Evolutionary conservation across 495 filamentous ascomycete species (phyloP), one percentile per base, ranked within the genome.

Genomic region (Aspergillus sclerotioniger): DNA sequence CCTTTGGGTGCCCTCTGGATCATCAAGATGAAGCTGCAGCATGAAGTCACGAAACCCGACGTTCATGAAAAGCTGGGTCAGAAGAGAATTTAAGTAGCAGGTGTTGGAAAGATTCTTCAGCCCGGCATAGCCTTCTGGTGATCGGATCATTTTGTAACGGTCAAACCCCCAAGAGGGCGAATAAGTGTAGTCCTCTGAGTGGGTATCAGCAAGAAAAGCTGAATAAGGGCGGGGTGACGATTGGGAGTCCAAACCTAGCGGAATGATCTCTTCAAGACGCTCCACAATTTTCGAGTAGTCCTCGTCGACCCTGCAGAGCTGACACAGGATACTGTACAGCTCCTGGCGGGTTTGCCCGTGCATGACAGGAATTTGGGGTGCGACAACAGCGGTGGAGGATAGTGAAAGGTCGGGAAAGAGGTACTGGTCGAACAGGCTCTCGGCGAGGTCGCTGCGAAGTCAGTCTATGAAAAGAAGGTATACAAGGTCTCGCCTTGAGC

Each of bases 1-100:
- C 55, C 72, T 79, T 61, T 96, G 91, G 9, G 83, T 77, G 8
- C 71, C 69, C 1, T 75, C 61, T 0, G 70, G 68, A 54, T 90
- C 85, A 8, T 75, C 66, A 10, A 84, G 67, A 13, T 82, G 75
- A 10, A 89, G 78, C 45, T 81, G 74, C 37, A 97, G 77, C 63
- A 98, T 89, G 71, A 97, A 96, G 33, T 84, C 81, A 12, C 94
- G 85, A 63, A 99, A 97, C 25, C 83, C 81, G 35, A 89, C 71
- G 66, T 99, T 98, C 92, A 97, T 97, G 77, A 95, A 99, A 1
- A 99, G 85, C 67, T 98, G 95, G 2, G 91, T 94, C 59, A 98
- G 83, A 5, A 99, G 79, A 0, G 94, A 98, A 72, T 98, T 98
- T 70, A 98, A 79, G 67, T 99, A 99, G 75, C 94, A 99, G 7